Conservation (phyloP, 1,284 basidiomycete genomes). For the Pyrrhoderma lamaoense region DNA sequence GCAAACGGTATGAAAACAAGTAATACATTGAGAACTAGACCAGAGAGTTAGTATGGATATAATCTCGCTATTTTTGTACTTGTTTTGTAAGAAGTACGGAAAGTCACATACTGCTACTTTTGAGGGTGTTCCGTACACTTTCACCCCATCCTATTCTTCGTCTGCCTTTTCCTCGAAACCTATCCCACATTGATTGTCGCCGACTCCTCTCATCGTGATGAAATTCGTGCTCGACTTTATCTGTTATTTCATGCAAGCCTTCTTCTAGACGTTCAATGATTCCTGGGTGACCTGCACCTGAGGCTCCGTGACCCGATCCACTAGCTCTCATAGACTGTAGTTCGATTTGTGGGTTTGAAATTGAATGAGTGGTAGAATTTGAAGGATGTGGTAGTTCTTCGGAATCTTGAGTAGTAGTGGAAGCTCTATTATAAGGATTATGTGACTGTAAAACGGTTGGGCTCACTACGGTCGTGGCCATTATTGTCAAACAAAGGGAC, state of each 20-base stretch:
- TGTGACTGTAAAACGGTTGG: too few relatives aligned
- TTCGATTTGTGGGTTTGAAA: too few relatives aligned
- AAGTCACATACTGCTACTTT: slow-evolving; percentile 45
- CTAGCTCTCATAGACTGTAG: too few relatives aligned
- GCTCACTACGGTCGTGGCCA: too few relatives aligned
- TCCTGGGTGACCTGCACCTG: too few relatives aligned
- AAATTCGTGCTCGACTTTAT: slow-evolving; percentile 7
- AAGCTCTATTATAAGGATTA: too few relatives aligned
- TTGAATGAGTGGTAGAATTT: too few relatives aligned
- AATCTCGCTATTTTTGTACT: not conserved
- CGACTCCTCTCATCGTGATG: slow-evolving; percentile 5
- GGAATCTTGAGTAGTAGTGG: too few relatives aligned
- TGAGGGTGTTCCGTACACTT: slow-evolving; percentile 39
- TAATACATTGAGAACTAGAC: slow-evolving; percentile 51
- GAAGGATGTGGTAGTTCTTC: too few relatives aligned
- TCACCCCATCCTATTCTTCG: slow-evolving; percentile 36
- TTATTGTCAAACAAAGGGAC: too few relatives aligned
- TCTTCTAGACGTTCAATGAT: slow-evolving; percentile 4
- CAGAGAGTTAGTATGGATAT: not conserved
- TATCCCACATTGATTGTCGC: slow-evolving; percentile 33
- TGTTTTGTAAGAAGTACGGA: not conserved
- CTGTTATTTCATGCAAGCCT: slow-evolving; percentile 7
- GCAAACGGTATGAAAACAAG: slow-evolving; percentile 57
- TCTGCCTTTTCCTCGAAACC: slow-evolving; percentile 46
- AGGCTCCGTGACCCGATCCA: too few relatives aligned